Conservation (phyloP, 495 filamentous ascomycete genomes). For the Copromyces sp. region DNA sequence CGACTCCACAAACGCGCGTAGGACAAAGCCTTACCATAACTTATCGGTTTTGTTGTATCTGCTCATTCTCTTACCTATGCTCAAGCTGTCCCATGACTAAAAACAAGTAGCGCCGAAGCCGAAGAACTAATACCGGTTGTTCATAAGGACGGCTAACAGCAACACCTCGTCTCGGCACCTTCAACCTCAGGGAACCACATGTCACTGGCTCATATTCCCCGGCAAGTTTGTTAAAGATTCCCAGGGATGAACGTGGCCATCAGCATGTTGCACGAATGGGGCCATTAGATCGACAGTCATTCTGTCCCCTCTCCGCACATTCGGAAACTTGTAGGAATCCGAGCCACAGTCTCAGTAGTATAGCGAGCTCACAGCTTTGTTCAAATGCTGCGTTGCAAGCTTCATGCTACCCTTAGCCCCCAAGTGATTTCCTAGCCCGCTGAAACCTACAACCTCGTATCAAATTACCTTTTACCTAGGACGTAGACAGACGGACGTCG, state of each 20-base stretch:
- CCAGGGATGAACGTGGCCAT: not conserved
- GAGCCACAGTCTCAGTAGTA: not conserved
- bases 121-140: not conserved
- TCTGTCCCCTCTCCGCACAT: not conserved
- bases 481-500: not conserved
- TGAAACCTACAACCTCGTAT: not conserved
- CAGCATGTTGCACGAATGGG: not conserved
- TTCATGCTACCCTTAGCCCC: not conserved
- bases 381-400: not conserved
- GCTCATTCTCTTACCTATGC: not conserved
- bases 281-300: not conserved
- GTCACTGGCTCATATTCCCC: not conserved
- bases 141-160: not conserved
- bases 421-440: not conserved
- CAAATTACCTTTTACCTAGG: not conserved
- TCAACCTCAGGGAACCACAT: not conserved
- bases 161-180: not conserved
- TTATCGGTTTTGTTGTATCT: not conserved
- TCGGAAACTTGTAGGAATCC: not conserved
- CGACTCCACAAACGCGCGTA: not conserved
- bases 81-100: not conserved
- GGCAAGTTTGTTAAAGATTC: not conserved
- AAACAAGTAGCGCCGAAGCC: not conserved
- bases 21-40: not conserved
- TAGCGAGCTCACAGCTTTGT: not conserved